Evolutionary conservation across 805 yeast species (phyloP).

Genomic region (Candida berthetii): DNA sequence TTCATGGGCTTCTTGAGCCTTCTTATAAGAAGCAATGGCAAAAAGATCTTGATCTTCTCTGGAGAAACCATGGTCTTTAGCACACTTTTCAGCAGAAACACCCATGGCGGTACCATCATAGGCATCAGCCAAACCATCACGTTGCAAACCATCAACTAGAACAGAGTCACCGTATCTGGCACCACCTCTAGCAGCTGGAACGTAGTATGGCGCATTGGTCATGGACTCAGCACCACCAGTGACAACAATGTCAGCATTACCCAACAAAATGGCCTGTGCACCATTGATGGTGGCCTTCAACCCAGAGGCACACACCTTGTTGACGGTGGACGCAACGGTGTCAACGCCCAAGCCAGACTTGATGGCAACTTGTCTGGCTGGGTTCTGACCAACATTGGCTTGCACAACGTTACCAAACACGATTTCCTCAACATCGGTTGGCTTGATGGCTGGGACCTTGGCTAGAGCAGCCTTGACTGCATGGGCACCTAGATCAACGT

Average conservation of each 20-base stretch:
- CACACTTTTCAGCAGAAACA: constrained; percentile 95
- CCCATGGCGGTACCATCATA: constrained; percentile 92
- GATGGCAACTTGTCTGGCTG: constrained; percentile 96
- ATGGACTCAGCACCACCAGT: constrained; percentile 98
- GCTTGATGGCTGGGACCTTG: constrained; percentile 74
- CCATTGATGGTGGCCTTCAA: constrained; percentile 87
- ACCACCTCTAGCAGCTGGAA: constrained; percentile 82
- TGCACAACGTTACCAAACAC: constrained; percentile 89
- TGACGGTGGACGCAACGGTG: constrained; percentile 83
- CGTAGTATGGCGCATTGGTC: constrained; percentile 92
- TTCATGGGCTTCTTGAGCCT: constrained; percentile 76
- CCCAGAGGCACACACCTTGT: constrained; percentile 97
- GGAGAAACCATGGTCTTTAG: constrained; percentile 66
- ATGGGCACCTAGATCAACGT: constrained; percentile 84
- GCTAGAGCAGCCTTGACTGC: constrained; percentile 87
- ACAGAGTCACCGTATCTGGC: constrained; percentile 81
- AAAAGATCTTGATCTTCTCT: constrained; percentile 88
- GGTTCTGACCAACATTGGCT: constrained; percentile 95
- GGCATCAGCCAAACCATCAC: constrained; percentile 92
- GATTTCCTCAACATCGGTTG: constrained; percentile 80
- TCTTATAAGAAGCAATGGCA: constrained; percentile 79
- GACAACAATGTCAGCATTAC: constrained; percentile 86
- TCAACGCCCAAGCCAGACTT: constrained; percentile 80
- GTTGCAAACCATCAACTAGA: constrained; percentile 82
- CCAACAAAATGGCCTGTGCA: constrained; percentile 84